Base-by-base conservation (phyloP, 2,329 filamentous ascomycete species). In the Exophiala dermatitidis region DNA sequence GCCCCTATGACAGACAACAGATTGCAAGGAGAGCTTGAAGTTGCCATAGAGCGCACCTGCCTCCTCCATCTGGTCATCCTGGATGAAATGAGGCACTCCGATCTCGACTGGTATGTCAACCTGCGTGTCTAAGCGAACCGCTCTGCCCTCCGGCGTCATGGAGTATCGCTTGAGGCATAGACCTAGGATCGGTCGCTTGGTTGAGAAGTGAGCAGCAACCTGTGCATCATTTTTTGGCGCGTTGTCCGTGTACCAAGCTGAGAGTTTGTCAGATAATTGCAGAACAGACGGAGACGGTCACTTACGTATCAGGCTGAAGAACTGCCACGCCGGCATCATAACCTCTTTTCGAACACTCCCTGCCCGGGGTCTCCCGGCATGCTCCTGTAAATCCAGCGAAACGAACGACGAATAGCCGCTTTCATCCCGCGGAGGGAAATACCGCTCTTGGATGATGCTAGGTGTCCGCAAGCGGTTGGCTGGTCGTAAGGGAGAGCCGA, bases 251-350 rank as follows among this genome's bases (percentile, higher is more conserved):
- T 95, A 90, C 90, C 90, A 96, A 30, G 90, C 86, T 90, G 64
- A 50, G 57, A 54, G 46, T 46, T 67, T 73, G 62, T 53, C 32
- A 36, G 44, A 19, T 19, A 19, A 19, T 19, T 19, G 19, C 33
- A 61, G 75, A 71, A 58, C 6, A 55, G 28, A 30, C 57, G 46
- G 57, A 53, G 26, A 36, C 10, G 37, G 28, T 33, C 26, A 77
- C 86, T 72, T 74, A 90, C 86, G 90, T 63, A 96, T 89, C 29
- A 97, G 74, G 64, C 87, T 89, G 71, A 96, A 97, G 66, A 97
- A 95, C 65, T 96, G 91, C 90, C 90, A 97, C 1, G 93, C 93
- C 36, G 91, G 91, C 74, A 97, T 95, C 54, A 91, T 84, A 9
- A 97, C 86, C 63, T 95, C 90, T 65, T 91, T 95, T 59, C 78